Conservation (phyloP, 179 eudicot genomes). For the Monotropa hypopitys region DNA sequence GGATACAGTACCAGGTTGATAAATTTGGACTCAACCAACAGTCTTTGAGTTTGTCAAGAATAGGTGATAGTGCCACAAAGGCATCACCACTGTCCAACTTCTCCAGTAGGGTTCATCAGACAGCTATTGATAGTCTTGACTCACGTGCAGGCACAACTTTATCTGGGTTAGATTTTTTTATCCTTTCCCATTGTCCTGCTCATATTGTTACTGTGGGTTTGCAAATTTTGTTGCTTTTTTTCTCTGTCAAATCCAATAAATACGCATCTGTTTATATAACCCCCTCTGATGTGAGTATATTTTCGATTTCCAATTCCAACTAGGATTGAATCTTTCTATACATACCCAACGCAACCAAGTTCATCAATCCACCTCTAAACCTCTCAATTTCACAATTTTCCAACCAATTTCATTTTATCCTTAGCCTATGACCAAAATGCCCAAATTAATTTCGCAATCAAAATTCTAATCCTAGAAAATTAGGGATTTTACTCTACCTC, state of each 20-base stretch:
- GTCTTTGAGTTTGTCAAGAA: constrained; percentile 21
- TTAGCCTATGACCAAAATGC: too few species aligned
- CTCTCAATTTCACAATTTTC: too few species aligned
- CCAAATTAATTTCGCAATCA: too few species aligned
- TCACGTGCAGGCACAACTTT: constrained; percentile 20
- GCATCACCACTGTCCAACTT: constrained; percentile 24
- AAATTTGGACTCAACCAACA: constrained; percentile 21
- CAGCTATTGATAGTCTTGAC: constrained; percentile 25
- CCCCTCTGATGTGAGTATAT: not conserved
- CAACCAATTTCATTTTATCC: too few species aligned
- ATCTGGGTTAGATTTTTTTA: constrained; percentile 24
- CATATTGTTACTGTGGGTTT: not conserved
- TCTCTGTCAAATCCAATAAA: not conserved
- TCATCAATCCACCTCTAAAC: too few species aligned
- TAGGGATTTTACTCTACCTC: too few species aligned
- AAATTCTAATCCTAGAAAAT: too few species aligned
- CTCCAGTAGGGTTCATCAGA: constrained; percentile 23
- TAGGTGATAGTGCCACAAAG: constrained; percentile 12
- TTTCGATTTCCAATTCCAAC: too few species aligned
- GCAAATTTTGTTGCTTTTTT: not conserved
- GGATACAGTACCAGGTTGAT: constrained; percentile 33
- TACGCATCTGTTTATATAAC: not conserved
- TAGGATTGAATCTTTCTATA: too few species aligned
- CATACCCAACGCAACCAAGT: too few species aligned
- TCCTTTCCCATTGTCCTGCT: constrained; percentile 3